Evolutionary conservation across 2,329 filamentous ascomycete genomes (phyloP).

Genomic region (Nectriaceae sp.): DNA sequence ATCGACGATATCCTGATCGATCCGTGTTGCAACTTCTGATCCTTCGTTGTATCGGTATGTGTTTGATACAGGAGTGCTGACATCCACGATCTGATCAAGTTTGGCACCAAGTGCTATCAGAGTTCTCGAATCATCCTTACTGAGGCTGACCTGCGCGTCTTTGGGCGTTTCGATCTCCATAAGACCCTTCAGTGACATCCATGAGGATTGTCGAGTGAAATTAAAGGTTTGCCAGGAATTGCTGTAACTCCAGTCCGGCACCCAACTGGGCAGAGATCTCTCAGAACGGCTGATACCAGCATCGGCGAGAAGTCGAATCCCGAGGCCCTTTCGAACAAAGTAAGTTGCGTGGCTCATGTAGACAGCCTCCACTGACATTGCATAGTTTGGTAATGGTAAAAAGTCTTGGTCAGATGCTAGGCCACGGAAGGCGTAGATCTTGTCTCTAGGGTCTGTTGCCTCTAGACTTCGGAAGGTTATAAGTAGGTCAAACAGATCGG

Average conservation of each 20-base stretch:
- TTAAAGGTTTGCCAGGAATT: constrained; percentile 7
- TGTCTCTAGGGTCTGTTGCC: constrained; percentile 10
- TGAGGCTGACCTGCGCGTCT: background rate
- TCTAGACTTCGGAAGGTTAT: constrained; percentile 5
- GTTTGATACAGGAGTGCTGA: constrained; percentile 5
- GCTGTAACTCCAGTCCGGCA: constrained; percentile 9
- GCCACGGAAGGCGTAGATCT: constrained; percentile 12
- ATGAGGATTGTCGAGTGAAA: constrained; percentile 1
- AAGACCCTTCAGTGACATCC: background rate
- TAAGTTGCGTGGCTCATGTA: constrained; percentile 7
- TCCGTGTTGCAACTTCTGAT: background rate
- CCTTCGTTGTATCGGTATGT: constrained; percentile 3
- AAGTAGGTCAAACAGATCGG: constrained; percentile 2
- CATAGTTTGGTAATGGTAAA: constrained; percentile 8
- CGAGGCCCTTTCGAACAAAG: constrained; percentile 6
- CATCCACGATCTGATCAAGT: constrained; percentile 2
- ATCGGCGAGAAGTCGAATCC: constrained; percentile 3
- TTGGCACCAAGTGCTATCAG: background rate
- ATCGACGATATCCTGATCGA: constrained; percentile 2
- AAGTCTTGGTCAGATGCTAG: constrained; percentile 5
- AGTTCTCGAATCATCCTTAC: background rate
- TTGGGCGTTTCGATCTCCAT: background rate
- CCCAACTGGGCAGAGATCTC: constrained; percentile 7
- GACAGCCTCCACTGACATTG: constrained; percentile 7
- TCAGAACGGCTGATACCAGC: constrained; percentile 5